These are phyloP conservation scores for Suillus placidus DNA, from an alignment of 768 basidiomycete genomes.

Conservation along the genomic window DNA sequence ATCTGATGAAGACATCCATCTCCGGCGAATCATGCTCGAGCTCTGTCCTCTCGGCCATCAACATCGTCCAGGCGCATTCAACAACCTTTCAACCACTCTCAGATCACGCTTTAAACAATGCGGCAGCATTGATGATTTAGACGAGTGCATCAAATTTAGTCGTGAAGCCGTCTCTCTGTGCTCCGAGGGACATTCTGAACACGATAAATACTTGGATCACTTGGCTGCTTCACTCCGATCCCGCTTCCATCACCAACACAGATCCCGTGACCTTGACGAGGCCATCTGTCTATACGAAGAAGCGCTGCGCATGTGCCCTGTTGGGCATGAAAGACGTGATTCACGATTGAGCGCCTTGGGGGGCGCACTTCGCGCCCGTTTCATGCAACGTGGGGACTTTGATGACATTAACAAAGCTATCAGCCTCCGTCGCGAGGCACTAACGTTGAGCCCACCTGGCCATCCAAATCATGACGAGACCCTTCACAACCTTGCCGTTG, in stretches of 20 bases:
- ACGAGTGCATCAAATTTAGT: background rate
- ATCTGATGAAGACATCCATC: background rate
- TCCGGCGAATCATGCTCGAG: background rate
- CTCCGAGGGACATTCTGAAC: background rate
- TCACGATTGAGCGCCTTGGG: background rate
- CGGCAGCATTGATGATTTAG: background rate
- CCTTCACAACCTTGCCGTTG: background rate
- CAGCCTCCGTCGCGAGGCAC: background rate
- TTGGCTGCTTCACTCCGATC: background rate
- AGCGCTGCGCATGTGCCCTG: background rate
- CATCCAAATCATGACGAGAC: background rate
- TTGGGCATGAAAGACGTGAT: background rate
- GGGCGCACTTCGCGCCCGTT: background rate
- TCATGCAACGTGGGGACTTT: too few relatives aligned
- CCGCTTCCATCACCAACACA: background rate
- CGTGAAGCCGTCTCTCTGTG: background rate
- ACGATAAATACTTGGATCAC: background rate
- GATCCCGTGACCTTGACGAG: background rate
- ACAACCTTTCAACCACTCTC: background rate
- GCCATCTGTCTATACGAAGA: background rate
- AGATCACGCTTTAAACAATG: background rate
- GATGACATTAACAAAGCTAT: background rate
- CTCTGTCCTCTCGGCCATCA: background rate
- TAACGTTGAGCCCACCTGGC: background rate
- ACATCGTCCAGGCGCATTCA: background rate